Evolutionary conservation across 768 basidiomycete species (phyloP).

Genomic region (Amanita subjunquillea): DNA sequence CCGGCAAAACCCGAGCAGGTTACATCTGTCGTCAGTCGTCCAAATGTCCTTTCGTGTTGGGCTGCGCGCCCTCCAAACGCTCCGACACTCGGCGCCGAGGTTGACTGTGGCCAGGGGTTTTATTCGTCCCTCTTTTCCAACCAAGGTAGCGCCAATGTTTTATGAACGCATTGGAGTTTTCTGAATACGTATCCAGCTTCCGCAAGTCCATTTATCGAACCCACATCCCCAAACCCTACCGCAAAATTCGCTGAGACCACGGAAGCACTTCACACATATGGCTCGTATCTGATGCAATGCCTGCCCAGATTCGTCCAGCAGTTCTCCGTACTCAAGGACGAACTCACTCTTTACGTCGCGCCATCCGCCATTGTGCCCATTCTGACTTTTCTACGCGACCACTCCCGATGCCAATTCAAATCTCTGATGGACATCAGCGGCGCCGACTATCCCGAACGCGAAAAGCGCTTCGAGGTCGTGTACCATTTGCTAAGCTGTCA

Average conservation of each 20-base stretch:
- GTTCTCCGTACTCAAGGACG: slow-evolving; percentile 94
- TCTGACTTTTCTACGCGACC: slow-evolving; percentile 89
- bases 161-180: slow-evolving; percentile 5
- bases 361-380: slow-evolving; percentile 79
- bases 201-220: slow-evolving; percentile 76
- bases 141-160: slow-evolving; percentile 30
- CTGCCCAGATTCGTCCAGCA: slow-evolving; percentile 98
- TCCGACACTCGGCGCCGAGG: slow-evolving; percentile 29
- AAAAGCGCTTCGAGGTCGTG: slow-evolving; percentile 93
- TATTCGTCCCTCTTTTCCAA: slow-evolving; percentile 36
- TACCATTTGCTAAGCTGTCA: slow-evolving; percentile 84
- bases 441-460: slow-evolving; percentile 88
- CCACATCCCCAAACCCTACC: slow-evolving; percentile 82
- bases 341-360: slow-evolving; percentile 80
- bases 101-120: slow-evolving; percentile 22
- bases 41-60: slow-evolving; percentile 29
- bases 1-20: slow-evolving; percentile 25
- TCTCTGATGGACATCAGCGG: slow-evolving; percentile 87
- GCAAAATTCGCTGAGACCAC: slow-evolving; percentile 62
- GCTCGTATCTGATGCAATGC: slow-evolving; percentile 86
- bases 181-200: slow-evolving; percentile 33
- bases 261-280: slow-evolving; percentile 80
- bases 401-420: slow-evolving; percentile 93
- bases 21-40: slow-evolving; percentile 1
- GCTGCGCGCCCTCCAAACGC: slow-evolving; percentile 29